phyloP scores from a whole-genome alignment of 2,329 filamentous ascomycete species.

The Elsinoe necatrix region DNA sequence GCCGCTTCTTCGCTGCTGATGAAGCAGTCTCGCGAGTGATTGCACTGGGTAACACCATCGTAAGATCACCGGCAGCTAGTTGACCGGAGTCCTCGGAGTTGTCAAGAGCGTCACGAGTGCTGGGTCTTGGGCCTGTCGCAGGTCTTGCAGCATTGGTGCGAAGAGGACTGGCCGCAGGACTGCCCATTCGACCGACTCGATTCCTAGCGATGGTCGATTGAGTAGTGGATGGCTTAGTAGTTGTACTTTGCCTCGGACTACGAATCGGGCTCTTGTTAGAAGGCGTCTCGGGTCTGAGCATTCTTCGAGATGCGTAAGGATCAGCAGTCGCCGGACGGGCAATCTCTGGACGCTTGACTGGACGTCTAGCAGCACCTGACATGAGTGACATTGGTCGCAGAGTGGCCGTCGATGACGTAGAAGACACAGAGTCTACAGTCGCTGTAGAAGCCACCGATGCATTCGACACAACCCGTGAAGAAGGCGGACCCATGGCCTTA shows the following conservation, averaged over 20 bases:
- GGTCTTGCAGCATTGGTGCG: constrained; percentile 13
- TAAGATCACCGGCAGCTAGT: constrained; percentile 38
- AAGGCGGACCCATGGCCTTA: constrained; percentile 12
- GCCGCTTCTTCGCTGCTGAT: constrained; percentile 21
- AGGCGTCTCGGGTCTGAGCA: constrained; percentile 38
- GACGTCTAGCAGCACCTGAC: constrained; percentile 52
- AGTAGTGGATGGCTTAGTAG: constrained; percentile 30
- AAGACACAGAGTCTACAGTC: constrained; percentile 24
- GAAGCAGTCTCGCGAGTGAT: constrained; percentile 24
- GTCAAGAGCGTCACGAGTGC: constrained; percentile 26
- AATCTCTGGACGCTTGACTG: constrained; percentile 35
- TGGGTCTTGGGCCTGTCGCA: constrained; percentile 22
- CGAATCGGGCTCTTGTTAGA: constrained; percentile 37
- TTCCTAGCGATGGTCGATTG: constrained; percentile 17
- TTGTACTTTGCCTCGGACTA: constrained; percentile 31
- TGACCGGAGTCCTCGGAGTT: constrained; percentile 18
- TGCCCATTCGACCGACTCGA: constrained; percentile 10
- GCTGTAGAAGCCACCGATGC: constrained; percentile 27
- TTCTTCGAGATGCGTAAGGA: constrained; percentile 38
- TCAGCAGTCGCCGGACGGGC: constrained; percentile 47
- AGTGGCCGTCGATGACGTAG: constrained; percentile 27
- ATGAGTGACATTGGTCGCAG: constrained; percentile 40
- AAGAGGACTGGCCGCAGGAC: constrained; percentile 17
- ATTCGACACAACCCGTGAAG: constrained; percentile 22
- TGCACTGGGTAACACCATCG: constrained; percentile 39